A percentile compares a stretch with the other conserved stretches of the same genome.
Conservation (phyloP, 495 filamentous ascomycete genomes). For the Penicilliopsis zonata region DNA sequence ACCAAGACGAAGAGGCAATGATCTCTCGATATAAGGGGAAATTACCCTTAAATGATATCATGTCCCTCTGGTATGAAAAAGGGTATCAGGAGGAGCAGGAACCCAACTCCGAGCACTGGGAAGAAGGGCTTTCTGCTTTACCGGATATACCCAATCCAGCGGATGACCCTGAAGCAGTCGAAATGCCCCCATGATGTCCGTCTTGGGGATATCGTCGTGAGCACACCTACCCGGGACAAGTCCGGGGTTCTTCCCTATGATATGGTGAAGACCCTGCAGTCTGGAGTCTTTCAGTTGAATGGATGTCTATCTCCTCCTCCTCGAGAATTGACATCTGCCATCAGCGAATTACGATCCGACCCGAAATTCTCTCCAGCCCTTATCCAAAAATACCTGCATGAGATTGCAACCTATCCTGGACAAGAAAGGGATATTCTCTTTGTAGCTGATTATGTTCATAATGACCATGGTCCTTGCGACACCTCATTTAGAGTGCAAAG, state of each 20-base stretch:
- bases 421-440: background rate
- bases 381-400: background rate
- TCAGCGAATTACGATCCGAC: background rate
- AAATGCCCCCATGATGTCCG: too few relatives aligned
- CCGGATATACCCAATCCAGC: too few relatives aligned
- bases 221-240: background rate
- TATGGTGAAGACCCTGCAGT: slow-evolving; percentile 15
- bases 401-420: background rate
- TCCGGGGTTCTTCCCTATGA: slow-evolving; percentile 7
- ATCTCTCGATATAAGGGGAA: too few relatives aligned
- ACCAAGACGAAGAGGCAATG: too few relatives aligned
- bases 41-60: too few relatives aligned
- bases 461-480: background rate
- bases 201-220: slow-evolving; percentile 1
- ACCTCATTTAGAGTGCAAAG: too few relatives aligned
- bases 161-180: too few relatives aligned
- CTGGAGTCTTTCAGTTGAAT: slow-evolving; percentile 12
- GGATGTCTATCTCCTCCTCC: slow-evolving; percentile 14
- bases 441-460: background rate
- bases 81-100: too few relatives aligned
- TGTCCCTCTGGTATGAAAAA: too few relatives aligned
- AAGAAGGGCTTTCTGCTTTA: too few relatives aligned
- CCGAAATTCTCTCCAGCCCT: background rate
- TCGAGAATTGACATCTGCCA: slow-evolving; percentile 7
- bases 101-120: too few relatives aligned